Base-by-base conservation (phyloP, 2,329 filamentous ascomycete genomes). In the Biscogniauxia mediterranea region DNA sequence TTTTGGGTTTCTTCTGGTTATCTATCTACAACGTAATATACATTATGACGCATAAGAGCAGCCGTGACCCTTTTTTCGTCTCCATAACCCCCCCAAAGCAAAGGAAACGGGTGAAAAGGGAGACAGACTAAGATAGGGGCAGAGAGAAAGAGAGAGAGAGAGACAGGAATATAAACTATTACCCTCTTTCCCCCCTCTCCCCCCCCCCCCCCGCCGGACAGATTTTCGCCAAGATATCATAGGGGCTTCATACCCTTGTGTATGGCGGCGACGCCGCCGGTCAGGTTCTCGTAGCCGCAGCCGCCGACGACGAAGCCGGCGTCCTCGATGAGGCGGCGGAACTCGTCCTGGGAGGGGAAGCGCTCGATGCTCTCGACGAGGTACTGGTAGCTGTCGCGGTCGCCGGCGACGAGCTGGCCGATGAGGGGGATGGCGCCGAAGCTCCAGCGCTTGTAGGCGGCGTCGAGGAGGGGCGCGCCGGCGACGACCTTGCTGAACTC, bases 341-440 rank as follows among this genome's bases (percentile, higher is more conserved):
- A 99, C 67, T 92, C 87, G 57, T 87, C 83, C 80, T 99, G 96
- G 68, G 81, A 89, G 0, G 95, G 96, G 74, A 98, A 98, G 54
- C 85, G 82, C 78, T 97, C 93, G 76, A 99, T 99, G 76, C 93
- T 97, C 83, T 99, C 95, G 9, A 99, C 95, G 9, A 99, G 83
- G 78, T 99, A 99, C 81, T 99, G 95, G 77, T 99, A 99, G 75
- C 92, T 97, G 72, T 96, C 94, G 60, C 94, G 83, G 75, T 99
- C 96, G 6, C 92, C 92, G 1, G 95, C 94, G 17, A 99, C 93
- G 63, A 99, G 74, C 79, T 99, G 94, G 2, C 95, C 96, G 71
- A 99, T 97, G 68, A 99, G 77, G 0, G 95, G 95, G 66, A 99
- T 99, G 13, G 92, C 93, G 62, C 88, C 85, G 76, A 99, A 99